Percentiles rank a stretch among this genome's conserved stretches.
phyloP scores from a whole-genome alignment of 106 monocot genomes.

The Acorus calamus region DNA sequence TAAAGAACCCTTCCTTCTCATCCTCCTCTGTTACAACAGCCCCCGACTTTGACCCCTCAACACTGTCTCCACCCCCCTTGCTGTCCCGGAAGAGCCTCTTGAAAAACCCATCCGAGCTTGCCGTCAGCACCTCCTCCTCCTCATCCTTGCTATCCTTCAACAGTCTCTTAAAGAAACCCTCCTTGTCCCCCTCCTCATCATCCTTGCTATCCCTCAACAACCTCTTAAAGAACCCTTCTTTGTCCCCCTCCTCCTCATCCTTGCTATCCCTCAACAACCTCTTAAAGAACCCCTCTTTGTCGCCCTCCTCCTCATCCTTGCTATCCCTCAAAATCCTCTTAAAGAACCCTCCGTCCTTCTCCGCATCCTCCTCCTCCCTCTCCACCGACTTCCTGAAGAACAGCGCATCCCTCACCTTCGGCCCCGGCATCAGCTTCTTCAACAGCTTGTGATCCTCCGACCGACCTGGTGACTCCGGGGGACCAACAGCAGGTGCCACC shows the following conservation, averaged over 20 bases:
- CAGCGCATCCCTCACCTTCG: slow-evolving; percentile 68
- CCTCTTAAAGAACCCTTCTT: slow-evolving; percentile 18
- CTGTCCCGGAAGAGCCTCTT: slow-evolving; percentile 53
- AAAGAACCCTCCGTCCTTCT: slow-evolving; percentile 21
- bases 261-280: slow-evolving; percentile 20
- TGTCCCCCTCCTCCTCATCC: slow-evolving; percentile 12
- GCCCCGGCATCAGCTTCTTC: slow-evolving; percentile 80
- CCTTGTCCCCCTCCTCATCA: not conserved
- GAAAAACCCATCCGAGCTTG: too few species aligned
- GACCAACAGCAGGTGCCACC: too few species aligned
- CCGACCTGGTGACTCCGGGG: too few species aligned
- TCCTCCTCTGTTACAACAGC: slow-evolving; percentile 47
- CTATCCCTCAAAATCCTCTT: slow-evolving; percentile 6
- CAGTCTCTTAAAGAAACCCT: not conserved
- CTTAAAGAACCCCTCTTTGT: slow-evolving; percentile 27
- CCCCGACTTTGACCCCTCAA: slow-evolving; percentile 63
- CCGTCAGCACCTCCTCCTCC: not conserved
- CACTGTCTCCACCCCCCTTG: slow-evolving; percentile 40
- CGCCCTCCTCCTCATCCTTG: slow-evolving; percentile 38
- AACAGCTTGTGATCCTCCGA: slow-evolving; percentile 75
- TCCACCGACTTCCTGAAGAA: slow-evolving; percentile 73
- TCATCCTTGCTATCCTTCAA: not conserved
- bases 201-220: slow-evolving; percentile 8
- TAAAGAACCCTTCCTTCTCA: slow-evolving; percentile 6
- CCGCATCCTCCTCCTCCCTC: slow-evolving; percentile 18